A percentile compares a stretch with the other conserved stretches of the same genome.
Conservation (phyloP, 352 stramenopile species). For the Saprolegnia diclina region DNA sequence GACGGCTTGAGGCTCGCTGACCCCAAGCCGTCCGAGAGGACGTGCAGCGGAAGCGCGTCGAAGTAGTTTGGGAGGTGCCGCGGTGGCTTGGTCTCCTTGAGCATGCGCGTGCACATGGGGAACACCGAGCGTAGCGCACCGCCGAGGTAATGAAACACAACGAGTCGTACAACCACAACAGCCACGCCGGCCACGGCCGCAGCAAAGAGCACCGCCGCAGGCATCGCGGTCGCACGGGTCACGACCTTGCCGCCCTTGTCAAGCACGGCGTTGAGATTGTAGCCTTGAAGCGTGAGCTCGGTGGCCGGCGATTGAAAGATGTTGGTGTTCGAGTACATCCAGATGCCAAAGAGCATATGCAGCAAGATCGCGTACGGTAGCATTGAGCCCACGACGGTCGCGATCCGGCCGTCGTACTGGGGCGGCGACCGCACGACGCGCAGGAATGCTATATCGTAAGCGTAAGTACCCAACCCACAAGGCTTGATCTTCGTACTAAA, state of each 20-base stretch:
- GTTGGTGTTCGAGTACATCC: constrained; percentile 83
- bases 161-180: constrained; percentile 44
- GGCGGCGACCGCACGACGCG: constrained; percentile 62
- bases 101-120: constrained; percentile 43
- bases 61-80: constrained; percentile 82
- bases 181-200: constrained; percentile 53
- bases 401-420: constrained; percentile 66
- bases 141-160: constrained; percentile 68
- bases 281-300: neutral
- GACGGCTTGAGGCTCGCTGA: constrained; percentile 12
- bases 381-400: constrained; percentile 44
- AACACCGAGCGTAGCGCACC: constrained; percentile 52
- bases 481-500: constrained; percentile 83
- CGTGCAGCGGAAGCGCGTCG: constrained; percentile 35
- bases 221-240: constrained; percentile 51
- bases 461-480: neutral
- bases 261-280: constrained; percentile 17
- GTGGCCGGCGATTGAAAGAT: constrained; percentile 52
- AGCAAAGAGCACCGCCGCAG: constrained; percentile 70
- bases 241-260: constrained; percentile 44
- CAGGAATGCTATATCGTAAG: constrained; percentile 44
- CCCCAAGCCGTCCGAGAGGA: constrained; percentile 12
- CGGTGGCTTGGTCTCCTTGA: constrained; percentile 49
- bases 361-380: constrained; percentile 70
- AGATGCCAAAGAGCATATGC: constrained; percentile 68